A percentile compares a stretch with the other conserved stretches of the same genome.
These are phyloP conservation scores for Neocallimastix lanati DNA, from an alignment of 192 early-diverging fungal genomes.

Conservation along the genomic window DNA sequence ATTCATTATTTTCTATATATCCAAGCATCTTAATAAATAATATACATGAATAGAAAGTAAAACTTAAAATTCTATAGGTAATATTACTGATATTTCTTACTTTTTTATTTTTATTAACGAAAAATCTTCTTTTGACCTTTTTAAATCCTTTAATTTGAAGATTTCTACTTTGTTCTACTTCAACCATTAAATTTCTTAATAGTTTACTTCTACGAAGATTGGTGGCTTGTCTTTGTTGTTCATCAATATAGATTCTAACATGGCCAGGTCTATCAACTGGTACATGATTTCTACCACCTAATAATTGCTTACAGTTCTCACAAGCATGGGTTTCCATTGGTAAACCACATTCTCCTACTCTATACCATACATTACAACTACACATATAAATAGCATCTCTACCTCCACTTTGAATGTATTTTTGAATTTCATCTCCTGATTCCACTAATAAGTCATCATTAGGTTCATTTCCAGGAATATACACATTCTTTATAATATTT, in stretches of 20 bases:
- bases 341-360: not conserved
- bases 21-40: not conserved
- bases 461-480: not conserved
- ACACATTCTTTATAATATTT: not conserved
- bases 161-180: not conserved
- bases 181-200: not conserved
- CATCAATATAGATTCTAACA: not conserved
- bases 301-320: not conserved
- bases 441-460: not conserved
- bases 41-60: not conserved
- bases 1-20: not conserved
- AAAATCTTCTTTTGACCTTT: not conserved
- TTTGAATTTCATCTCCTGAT: not conserved
- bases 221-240: not conserved
- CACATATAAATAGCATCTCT: not conserved
- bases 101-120: not conserved
- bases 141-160: not conserved
- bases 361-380: not conserved
- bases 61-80: not conserved
- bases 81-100: not conserved
- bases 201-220: not conserved
- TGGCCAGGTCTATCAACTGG: not conserved
- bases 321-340: not conserved
- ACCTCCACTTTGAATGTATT: not conserved
- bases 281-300: not conserved